Percentiles rank a stretch among this genome's conserved stretches.
Conservation (phyloP, 352 stramenopile species). For the Discostella stelligera region DNA sequence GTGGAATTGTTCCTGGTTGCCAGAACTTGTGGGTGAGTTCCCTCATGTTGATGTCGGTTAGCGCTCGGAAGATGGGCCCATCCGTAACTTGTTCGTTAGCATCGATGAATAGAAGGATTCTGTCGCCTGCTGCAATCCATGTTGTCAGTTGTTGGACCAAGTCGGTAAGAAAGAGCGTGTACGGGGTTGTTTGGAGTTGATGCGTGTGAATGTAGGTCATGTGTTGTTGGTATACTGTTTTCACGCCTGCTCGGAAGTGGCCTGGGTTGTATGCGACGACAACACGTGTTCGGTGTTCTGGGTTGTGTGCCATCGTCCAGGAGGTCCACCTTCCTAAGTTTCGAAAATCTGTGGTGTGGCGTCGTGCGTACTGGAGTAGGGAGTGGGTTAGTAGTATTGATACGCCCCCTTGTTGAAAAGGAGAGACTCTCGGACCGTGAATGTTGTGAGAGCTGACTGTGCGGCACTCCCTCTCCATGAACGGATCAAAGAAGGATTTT, state of each 20-base stretch:
- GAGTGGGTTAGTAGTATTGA: background rate
- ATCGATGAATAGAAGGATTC: constrained; percentile 27
- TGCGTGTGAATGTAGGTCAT: background rate
- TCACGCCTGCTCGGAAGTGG: too few relatives aligned
- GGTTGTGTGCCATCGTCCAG: background rate
- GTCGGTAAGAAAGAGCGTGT: background rate
- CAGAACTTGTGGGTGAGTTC: background rate
- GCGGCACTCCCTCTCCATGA: background rate
- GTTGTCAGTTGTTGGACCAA: background rate
- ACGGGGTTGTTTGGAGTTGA: background rate
- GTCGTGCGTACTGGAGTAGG: background rate
- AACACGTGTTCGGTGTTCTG: background rate
- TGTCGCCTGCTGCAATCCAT: background rate
- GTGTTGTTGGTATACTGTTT: constrained; percentile 13
- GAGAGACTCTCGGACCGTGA: background rate
- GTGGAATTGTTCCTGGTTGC: background rate
- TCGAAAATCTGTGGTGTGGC: background rate
- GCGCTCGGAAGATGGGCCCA: background rate
- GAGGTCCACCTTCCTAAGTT: background rate
- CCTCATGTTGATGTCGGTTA: background rate
- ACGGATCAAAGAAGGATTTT: too few relatives aligned
- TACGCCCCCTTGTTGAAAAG: background rate
- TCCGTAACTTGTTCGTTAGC: background rate
- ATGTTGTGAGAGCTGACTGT: background rate
- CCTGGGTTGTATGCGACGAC: too few relatives aligned